Evolutionary conservation across 2,329 filamentous ascomycete genomes (phyloP), one percentile per base, ranked within the genome.

Genomic region (Rasamsonia emersonii): DNA sequence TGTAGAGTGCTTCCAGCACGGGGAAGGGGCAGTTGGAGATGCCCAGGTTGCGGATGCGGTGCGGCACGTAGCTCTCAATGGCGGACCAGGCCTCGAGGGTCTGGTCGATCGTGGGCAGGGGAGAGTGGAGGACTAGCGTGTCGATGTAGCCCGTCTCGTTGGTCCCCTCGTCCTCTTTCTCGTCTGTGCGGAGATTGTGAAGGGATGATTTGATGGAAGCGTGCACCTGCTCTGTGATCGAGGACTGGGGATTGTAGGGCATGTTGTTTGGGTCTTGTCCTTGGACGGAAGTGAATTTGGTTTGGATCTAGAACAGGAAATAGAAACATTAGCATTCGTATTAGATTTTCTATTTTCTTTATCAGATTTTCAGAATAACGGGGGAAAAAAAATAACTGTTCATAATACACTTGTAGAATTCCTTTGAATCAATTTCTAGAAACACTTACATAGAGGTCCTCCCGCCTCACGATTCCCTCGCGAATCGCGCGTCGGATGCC

Each of bases 21-120:
- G 65, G 52, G 2, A 81, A 57, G n/a, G 66, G 62, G n/a, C 73
- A 71, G 54, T 91, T 91, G 33, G 81, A 86, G 34, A 91, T 79
- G 24, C 85, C 85, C 5, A 91, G 64, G 18, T 74, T 67, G 24
- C 75, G 75, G 40, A 88, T 75, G 25, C 54, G 56, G 43, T 68
- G 51, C 0, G 82, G 80, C 1, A 85, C 76, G 47, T 79, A 85
- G 3, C 67, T 60, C 49, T 82, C 73, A 9, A 89, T 65, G 0
- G 73, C 59, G 14, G 60, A 58, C 82, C 82, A 89, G 7, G 76
- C 82, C 35, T 71, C 64, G 17, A 79, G 46, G 0, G 82, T 77
- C 39, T 71, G 56, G 2, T 59, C 50, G 18, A 67, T 47, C 0
- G 65, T 70, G 1, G 59, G 58, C 16, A 75, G 52, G 1, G 74